A percentile compares a stretch with the other conserved stretches of the same genome.
phyloP scores from a whole-genome alignment of 1,139 yeast genomes.

The Candida buenavistaensis region DNA sequence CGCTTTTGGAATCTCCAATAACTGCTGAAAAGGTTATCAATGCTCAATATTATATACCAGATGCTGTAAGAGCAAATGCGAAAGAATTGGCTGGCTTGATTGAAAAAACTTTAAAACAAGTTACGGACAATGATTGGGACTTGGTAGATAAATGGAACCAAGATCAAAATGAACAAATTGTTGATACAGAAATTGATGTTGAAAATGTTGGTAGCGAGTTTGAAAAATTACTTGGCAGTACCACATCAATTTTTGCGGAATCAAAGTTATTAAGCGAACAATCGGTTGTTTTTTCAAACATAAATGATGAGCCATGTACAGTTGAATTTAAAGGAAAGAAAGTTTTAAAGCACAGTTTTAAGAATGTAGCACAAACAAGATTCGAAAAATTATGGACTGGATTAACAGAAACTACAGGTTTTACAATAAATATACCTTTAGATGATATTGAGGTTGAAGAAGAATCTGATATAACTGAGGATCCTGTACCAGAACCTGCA shows the following conservation, averaged over 20 bases:
- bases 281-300: constrained; percentile 18
- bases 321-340: constrained; percentile 19
- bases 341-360: constrained; percentile 21
- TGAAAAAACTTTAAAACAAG: constrained; percentile 28
- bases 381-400: constrained; percentile 18
- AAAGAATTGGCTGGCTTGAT: constrained; percentile 59
- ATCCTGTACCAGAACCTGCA: constrained; percentile 3
- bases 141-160: constrained; percentile 27
- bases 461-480: constrained; percentile 9
- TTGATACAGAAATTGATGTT: not conserved
- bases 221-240: constrained; percentile 4
- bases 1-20: constrained; percentile 54
- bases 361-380: constrained; percentile 18
- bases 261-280: constrained; percentile 14
- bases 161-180: not conserved
- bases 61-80: constrained; percentile 58
- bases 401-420: constrained; percentile 18
- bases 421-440: constrained; percentile 6
- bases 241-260: constrained; percentile 2
- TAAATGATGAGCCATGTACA: constrained; percentile 14
- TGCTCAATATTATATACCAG: constrained; percentile 51
- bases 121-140: constrained; percentile 32
- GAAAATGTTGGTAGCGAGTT: constrained; percentile 3
- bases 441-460: constrained; percentile 17
- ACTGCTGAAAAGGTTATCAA: constrained; percentile 58